Percentiles rank a stretch among this genome's conserved stretches.
phyloP scores from a whole-genome alignment of 2,329 filamentous ascomycete species.

The Fonsecaea monophora region DNA sequence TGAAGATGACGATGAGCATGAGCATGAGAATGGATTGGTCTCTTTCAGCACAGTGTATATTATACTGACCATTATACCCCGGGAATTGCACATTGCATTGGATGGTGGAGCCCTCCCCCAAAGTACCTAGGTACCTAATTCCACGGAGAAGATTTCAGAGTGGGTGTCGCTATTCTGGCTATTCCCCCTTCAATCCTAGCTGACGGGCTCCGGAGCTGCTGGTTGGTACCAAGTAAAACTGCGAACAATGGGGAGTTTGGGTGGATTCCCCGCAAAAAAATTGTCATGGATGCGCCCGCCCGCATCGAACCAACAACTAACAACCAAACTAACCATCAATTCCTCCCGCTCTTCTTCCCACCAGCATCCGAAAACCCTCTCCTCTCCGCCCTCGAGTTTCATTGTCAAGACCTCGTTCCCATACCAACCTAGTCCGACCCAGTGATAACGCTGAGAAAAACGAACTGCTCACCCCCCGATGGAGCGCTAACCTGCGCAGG shows the following conservation, averaged over 20 bases:
- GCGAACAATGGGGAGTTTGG: background rate
- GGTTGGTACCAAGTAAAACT: background rate
- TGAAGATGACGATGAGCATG: background rate
- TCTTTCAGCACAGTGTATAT: background rate
- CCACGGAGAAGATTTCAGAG: too few relatives aligned
- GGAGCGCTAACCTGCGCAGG: conserved; percentile 1
- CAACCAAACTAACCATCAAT: background rate
- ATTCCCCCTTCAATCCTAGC: background rate
- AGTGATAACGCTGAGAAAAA: background rate
- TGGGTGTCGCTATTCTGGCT: background rate
- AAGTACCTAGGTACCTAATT: too few relatives aligned
- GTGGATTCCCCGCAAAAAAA: conserved; percentile 15
- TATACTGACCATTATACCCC: background rate
- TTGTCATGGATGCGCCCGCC: background rate
- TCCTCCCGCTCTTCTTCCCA: background rate
- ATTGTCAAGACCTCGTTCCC: background rate
- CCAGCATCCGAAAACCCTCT: background rate
- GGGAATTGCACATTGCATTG: background rate
- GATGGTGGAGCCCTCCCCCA: too few relatives aligned
- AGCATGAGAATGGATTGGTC: background rate
- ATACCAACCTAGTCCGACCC: too few relatives aligned
- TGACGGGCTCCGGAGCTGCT: background rate
- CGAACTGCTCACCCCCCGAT: background rate
- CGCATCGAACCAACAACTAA: background rate
- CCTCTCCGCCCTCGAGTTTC: background rate